phyloP scores from a whole-genome alignment of 164 flowering plant genomes.

The Warburgia ugandensis region DNA sequence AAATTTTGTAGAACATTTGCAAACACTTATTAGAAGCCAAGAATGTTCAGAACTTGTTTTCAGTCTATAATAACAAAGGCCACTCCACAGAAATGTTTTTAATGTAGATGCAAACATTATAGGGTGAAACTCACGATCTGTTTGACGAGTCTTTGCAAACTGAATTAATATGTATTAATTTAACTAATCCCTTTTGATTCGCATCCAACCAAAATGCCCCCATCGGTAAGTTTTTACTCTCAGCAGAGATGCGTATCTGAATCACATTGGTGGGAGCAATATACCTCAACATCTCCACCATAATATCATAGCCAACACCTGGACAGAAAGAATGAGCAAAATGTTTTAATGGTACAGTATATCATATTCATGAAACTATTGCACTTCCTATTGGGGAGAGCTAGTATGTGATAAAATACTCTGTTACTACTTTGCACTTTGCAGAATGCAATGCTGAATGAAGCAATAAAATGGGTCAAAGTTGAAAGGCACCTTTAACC shows the following conservation, averaged over 20 bases:
- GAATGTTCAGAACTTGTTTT: too few relatives aligned
- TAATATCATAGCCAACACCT: constrained; percentile 75
- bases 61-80: too few relatives aligned
- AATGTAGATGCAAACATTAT: too few relatives aligned
- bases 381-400: not conserved
- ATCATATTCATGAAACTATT: not conserved
- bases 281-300: constrained; percentile 67
- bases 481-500: constrained; percentile 63
- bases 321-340: not conserved
- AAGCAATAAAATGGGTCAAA: too few relatives aligned
- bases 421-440: too few relatives aligned
- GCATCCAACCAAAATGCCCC: constrained; percentile 72
- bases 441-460: too few relatives aligned
- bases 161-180: constrained; percentile 52
- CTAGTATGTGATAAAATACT: not conserved
- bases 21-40: too few relatives aligned
- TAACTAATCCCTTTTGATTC: constrained; percentile 17
- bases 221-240: constrained; percentile 65
- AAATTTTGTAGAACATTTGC: too few relatives aligned
- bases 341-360: not conserved
- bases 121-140: constrained; percentile 84
- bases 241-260: constrained; percentile 58
- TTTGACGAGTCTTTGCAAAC: constrained; percentile 54
- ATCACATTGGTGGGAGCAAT: constrained; percentile 82
- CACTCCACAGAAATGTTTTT: too few relatives aligned